Evolutionary conservation across 2,329 filamentous ascomycete species (phyloP).

Genomic region (Trichophyton rubrum): DNA sequence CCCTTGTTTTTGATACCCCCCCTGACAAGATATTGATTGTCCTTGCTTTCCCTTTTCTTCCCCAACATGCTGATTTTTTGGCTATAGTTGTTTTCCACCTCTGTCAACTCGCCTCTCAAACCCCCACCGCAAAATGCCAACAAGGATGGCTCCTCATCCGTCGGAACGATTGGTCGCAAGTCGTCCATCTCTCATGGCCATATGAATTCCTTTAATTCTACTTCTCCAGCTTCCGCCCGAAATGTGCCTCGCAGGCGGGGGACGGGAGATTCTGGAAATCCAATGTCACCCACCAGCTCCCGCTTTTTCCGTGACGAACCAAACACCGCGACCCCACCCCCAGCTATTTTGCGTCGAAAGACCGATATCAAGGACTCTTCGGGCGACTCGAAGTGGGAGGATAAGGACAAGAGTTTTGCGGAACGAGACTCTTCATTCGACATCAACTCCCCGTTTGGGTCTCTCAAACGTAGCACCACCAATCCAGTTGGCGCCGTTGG

Average conservation of each 20-base stretch:
- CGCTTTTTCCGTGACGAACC: conserved; percentile 40
- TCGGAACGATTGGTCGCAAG: conserved; percentile 53
- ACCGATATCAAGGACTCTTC: conserved; percentile 47
- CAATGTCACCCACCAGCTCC: conserved; percentile 37
- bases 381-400: conserved; percentile 32
- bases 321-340: conserved; percentile 47
- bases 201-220: conserved; percentile 52
- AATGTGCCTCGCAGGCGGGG: conserved; percentile 72
- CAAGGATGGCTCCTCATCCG: conserved; percentile 41
- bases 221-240: conserved; percentile 61
- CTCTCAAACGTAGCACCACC: conserved; percentile 45
- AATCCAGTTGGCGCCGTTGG: conserved; percentile 30
- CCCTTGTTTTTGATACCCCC: conserved; percentile 1
- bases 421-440: conserved; percentile 30
- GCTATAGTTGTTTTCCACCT: conserved; percentile 60
- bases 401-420: conserved; percentile 35
- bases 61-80: conserved; percentile 10
- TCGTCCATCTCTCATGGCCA: conserved; percentile 60
- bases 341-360: conserved; percentile 47
- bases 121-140: conserved; percentile 55
- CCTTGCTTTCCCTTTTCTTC: no score
- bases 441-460: conserved; percentile 38
- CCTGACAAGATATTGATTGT: background rate
- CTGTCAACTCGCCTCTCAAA: conserved; percentile 90
- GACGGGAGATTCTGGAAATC: conserved; percentile 55